These are phyloP conservation scores for Odontarrhena argentea DNA, from an alignment of 345 rosid genomes.

Conservation along the genomic window DNA sequence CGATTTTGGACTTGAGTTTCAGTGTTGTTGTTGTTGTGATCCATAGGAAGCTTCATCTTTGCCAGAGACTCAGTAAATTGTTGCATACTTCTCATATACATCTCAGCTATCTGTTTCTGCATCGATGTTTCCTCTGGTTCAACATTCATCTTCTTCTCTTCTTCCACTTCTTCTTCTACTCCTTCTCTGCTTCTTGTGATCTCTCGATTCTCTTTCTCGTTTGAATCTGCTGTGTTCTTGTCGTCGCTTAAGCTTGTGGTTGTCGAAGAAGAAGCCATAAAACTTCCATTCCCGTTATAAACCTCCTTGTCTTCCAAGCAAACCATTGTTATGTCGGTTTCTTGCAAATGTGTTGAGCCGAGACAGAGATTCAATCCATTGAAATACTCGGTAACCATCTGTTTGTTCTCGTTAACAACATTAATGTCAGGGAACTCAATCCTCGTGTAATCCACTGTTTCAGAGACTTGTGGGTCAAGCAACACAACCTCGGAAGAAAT, in stretches of 20 bases:
- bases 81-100: slow-evolving; percentile 98
- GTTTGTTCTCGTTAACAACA: slow-evolving; percentile 67
- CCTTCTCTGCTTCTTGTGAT: slow-evolving; percentile 48
- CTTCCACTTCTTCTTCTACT: slow-evolving; percentile 44
- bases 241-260: slow-evolving; percentile 81
- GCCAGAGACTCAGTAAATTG: slow-evolving; percentile 88
- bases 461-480: slow-evolving; percentile 63
- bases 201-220: slow-evolving; percentile 56
- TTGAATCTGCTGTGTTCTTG: slow-evolving; percentile 61
- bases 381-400: slow-evolving; percentile 79
- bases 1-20: slow-evolving; percentile 47
- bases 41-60: slow-evolving; percentile 92
- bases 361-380: slow-evolving; percentile 62
- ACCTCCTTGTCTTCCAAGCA: slow-evolving; percentile 48
- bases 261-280: slow-evolving; percentile 70
- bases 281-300: slow-evolving; percentile 49
- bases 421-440: slow-evolving; percentile 83
- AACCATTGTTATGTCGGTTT: slow-evolving; percentile 49
- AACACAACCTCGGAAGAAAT: slow-evolving; percentile 84
- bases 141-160: slow-evolving; percentile 45
- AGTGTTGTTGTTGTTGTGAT: slow-evolving; percentile 51
- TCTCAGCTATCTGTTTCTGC: slow-evolving; percentile 93
- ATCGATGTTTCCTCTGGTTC: slow-evolving; percentile 79
- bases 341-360: slow-evolving; percentile 52
- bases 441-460: slow-evolving; percentile 73